phyloP scores from a whole-genome alignment of 2,329 filamentous ascomycete genomes.

The Monosporascus sp. region DNA sequence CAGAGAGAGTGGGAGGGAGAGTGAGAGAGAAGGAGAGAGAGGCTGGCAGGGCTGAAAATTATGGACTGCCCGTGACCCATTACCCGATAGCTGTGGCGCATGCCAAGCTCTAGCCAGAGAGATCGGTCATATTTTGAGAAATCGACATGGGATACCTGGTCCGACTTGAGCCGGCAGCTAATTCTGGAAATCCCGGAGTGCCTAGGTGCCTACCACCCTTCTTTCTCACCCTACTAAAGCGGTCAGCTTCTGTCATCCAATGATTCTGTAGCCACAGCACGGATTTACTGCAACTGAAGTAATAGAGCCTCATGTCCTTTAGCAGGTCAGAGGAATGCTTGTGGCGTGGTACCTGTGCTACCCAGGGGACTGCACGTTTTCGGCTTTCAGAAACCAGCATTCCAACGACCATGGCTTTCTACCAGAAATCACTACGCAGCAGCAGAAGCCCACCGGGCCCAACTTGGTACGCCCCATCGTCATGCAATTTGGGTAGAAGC shows the following conservation, averaged over 20 bases:
- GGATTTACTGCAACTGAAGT: neutral
- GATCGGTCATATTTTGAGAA: neutral
- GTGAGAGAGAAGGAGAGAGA: neutral
- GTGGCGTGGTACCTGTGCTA: constrained; percentile 8
- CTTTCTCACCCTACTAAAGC: neutral
- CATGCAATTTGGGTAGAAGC: neutral
- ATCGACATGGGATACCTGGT: neutral
- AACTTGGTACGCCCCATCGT: neutral
- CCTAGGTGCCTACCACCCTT: no score
- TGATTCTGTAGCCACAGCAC: no score
- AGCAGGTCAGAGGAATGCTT: constrained; percentile 22
- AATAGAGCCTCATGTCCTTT: constrained; percentile 2
- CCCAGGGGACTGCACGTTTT: constrained; percentile 22
- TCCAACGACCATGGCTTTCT: constrained; percentile 15
- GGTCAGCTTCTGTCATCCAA: no score
- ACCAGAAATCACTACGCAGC: neutral
- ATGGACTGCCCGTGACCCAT: neutral
- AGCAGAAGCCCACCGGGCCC: neutral
- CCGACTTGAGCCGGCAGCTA: no score
- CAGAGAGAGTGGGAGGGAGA: neutral
- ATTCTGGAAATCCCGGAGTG: no score
- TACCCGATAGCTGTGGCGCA: neutral
- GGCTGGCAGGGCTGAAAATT: constrained; percentile 7
- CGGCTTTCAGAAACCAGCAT: constrained; percentile 20
- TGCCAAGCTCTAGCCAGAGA: neutral